These are phyloP conservation scores for Croton setiger DNA, from an alignment of 441 rosid species.

Conservation along the genomic window DNA sequence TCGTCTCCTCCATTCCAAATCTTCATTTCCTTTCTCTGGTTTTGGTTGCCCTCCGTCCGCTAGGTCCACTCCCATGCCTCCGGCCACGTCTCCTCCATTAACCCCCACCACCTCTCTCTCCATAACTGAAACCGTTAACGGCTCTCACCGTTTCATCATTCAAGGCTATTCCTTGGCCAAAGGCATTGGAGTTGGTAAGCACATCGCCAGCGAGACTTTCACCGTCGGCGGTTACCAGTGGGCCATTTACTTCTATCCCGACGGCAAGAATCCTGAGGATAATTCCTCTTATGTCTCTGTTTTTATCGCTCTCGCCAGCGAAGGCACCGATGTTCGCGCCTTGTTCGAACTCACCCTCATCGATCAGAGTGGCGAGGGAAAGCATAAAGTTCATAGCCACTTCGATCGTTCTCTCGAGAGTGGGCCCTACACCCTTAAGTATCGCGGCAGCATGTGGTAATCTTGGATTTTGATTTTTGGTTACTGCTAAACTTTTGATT, in stretches of 20 bases:
- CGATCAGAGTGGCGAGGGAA: constrained; percentile 84
- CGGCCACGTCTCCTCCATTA: constrained; percentile 32
- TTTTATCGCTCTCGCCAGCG: constrained; percentile 91
- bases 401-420: constrained; percentile 89
- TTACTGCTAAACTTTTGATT: not conserved
- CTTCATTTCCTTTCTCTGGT: not conserved
- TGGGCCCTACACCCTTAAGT: constrained; percentile 91
- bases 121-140: constrained; percentile 77
- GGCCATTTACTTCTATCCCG: constrained; percentile 91
- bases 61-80: constrained; percentile 12
- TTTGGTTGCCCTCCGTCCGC: not conserved
- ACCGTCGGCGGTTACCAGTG: constrained; percentile 80
- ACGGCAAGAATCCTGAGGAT: constrained; percentile 86
- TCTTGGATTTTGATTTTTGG: not conserved
- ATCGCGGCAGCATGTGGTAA: constrained; percentile 94
- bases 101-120: constrained; percentile 73
- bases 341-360: constrained; percentile 74
- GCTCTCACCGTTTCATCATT: constrained; percentile 82
- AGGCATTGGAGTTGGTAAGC: constrained; percentile 83
- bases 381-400: constrained; percentile 87
- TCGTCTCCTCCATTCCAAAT: not conserved
- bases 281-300: constrained; percentile 78
- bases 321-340: constrained; percentile 89
- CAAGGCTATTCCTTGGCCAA: constrained; percentile 87
- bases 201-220: constrained; percentile 91